A percentile compares a stretch with the other conserved stretches of the same genome.
Conservation (phyloP, 1,139 yeast genomes). For the Hanseniaspora sp. region DNA sequence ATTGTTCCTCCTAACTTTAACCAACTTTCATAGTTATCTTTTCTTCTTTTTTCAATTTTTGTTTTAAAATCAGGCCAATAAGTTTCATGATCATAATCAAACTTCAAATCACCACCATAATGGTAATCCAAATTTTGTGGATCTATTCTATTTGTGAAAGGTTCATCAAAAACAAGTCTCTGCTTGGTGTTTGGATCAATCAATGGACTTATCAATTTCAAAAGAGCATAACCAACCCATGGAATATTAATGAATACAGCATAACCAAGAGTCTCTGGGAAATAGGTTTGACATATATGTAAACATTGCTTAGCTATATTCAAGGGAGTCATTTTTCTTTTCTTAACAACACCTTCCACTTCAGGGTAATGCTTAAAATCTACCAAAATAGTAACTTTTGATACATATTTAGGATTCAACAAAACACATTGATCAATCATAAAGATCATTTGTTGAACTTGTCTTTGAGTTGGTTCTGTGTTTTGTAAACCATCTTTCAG, state of each 20-base stretch:
- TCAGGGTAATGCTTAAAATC: conserved; percentile 68
- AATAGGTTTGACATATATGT: conserved; percentile 79
- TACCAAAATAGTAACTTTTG: conserved; percentile 71
- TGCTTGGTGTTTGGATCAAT: conserved; percentile 85
- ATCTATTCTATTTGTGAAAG: conserved; percentile 72
- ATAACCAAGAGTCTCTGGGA: conserved; percentile 82
- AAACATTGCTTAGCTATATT: conserved; percentile 62
- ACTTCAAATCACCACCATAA: conserved; percentile 69
- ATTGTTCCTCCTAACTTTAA: conserved; percentile 50
- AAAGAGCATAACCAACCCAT: conserved; percentile 74
- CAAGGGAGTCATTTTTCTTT: conserved; percentile 30
- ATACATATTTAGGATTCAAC: conserved; percentile 91
- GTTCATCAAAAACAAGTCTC: conserved; percentile 76
- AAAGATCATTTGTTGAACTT: conserved; percentile 83
- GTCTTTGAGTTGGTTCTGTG: conserved; percentile 71
- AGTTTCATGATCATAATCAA: conserved; percentile 60
- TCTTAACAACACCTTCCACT: conserved; percentile 28
- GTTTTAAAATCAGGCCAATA: conserved; percentile 67
- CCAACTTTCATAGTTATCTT: conserved; percentile 47
- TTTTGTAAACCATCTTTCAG: conserved; percentile 88
- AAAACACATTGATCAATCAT: conserved; percentile 82
- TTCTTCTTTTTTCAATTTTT: conserved; percentile 44
- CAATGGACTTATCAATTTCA: conserved; percentile 78
- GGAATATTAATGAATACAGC: conserved; percentile 84
- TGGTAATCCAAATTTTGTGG: conserved; percentile 63